These are phyloP conservation scores for Ophiobolus disseminans DNA, from an alignment of 2,329 filamentous ascomycete species.

Conservation along the genomic window DNA sequence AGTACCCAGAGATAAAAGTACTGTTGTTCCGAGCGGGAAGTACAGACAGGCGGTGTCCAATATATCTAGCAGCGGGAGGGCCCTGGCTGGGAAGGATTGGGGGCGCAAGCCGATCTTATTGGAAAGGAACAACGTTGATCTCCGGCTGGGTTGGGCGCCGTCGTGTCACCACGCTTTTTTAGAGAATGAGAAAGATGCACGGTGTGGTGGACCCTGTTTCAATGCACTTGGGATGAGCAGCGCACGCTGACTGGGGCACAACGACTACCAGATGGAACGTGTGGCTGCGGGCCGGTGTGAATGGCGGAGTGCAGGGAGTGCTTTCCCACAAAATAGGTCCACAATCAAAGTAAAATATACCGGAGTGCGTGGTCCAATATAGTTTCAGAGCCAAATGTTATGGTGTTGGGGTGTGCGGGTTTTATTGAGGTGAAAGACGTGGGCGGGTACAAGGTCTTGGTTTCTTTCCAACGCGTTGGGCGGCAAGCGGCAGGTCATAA, in stretches of 20 bases:
- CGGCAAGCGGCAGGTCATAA: constrained; percentile 6
- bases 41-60: constrained; percentile 35
- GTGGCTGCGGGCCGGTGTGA: constrained; percentile 35
- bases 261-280: constrained; percentile 34
- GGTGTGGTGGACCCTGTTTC: constrained; percentile 38
- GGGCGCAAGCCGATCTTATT: constrained; percentile 36
- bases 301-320: constrained; percentile 26
- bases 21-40: constrained; percentile 19
- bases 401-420: constrained; percentile 9
- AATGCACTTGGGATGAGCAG: constrained; percentile 24
- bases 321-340: constrained; percentile 25
- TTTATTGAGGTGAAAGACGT: constrained; percentile 11
- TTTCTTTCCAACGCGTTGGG: constrained; percentile 7
- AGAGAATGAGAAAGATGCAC: constrained; percentile 29
- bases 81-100: constrained; percentile 29
- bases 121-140: constrained; percentile 43
- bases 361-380: constrained; percentile 27
- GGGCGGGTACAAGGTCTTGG: constrained; percentile 7
- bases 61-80: constrained; percentile 44
- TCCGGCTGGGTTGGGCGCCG: constrained; percentile 35
- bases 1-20: constrained; percentile 12
- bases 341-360: constrained; percentile 31
- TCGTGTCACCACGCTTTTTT: constrained; percentile 32
- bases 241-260: constrained; percentile 25
- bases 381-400: background rate